Evolutionary conservation across 1,284 basidiomycete species (phyloP).

Genomic region (Fistulina hepatica): DNA sequence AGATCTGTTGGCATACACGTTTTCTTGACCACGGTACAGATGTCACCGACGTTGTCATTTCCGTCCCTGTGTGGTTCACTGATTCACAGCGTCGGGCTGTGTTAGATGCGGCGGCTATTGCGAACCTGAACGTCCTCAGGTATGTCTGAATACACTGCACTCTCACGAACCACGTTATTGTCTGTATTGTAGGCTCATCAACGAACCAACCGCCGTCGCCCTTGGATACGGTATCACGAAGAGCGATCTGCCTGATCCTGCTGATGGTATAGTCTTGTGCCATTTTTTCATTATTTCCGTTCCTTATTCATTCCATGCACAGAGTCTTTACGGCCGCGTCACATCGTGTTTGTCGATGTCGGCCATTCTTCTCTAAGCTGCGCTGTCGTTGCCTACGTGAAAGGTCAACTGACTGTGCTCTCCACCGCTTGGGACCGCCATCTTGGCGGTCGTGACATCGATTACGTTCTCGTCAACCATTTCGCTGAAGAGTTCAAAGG

Average conservation of each 20-base stretch:
- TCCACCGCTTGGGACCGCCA: constrained; percentile 81
- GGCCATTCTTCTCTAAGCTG: constrained; percentile 86
- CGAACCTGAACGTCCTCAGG: constrained; percentile 79
- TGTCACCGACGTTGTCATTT: constrained; percentile 86
- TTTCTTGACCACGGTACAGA: no score
- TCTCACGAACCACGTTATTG: no score
- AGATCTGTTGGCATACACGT: no score
- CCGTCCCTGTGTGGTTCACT: constrained; percentile 92
- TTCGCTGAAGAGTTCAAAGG: constrained; percentile 84
- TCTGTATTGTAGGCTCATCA: no score
- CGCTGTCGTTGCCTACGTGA: constrained; percentile 81
- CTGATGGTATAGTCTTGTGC: no score
- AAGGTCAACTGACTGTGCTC: constrained; percentile 82
- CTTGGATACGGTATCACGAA: constrained; percentile 97
- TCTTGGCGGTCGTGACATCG: constrained; percentile 90
- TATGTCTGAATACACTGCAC: no score
- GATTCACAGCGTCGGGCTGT: constrained; percentile 83
- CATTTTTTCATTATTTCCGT: no score
- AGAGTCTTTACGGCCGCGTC: no score
- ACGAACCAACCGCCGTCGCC: constrained; percentile 87
- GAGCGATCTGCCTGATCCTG: constrained; percentile 77
- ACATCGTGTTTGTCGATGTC: constrained; percentile 88
- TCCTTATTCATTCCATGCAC: no score
- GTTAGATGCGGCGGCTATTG: constrained; percentile 80
- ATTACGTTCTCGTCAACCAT: constrained; percentile 77